phyloP scores from a whole-genome alignment of 441 rosid genomes.

The Daphne laureola region DNA sequence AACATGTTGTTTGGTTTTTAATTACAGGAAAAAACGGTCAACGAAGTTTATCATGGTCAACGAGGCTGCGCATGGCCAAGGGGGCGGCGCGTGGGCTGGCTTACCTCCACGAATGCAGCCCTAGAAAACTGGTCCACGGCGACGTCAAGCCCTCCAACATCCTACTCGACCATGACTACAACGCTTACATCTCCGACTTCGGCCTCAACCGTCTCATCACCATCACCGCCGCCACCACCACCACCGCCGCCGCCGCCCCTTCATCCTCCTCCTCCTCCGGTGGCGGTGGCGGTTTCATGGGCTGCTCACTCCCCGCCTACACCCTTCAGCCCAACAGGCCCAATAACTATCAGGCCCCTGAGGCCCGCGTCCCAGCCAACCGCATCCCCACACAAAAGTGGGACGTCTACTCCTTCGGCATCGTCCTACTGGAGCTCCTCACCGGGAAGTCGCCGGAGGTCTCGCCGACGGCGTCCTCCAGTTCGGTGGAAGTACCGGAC shows the following conservation, averaged over 20 bases:
- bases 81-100: slow-evolving; percentile 90
- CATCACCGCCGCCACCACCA: slow-evolving; percentile 43
- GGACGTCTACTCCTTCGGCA: slow-evolving; percentile 85
- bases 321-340: slow-evolving; percentile 53
- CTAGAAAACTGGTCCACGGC: slow-evolving; percentile 80
- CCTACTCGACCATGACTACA: slow-evolving; percentile 68
- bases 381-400: slow-evolving; percentile 70
- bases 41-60: slow-evolving; percentile 77
- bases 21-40: slow-evolving; percentile 76
- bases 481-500: slow-evolving; percentile 64
- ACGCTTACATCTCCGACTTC: slow-evolving; percentile 69
- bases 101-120: slow-evolving; percentile 95
- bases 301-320: slow-evolving; percentile 80
- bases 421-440: slow-evolving; percentile 68
- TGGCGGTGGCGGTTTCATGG: slow-evolving; percentile 52
- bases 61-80: slow-evolving; percentile 68
- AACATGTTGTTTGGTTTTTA: too few relatives aligned
- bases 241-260: too few relatives aligned
- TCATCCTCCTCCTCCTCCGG: slow-evolving; percentile 43
- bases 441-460: slow-evolving; percentile 83
- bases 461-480: slow-evolving; percentile 56
- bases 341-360: slow-evolving; percentile 72
- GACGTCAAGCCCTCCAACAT: slow-evolving; percentile 84
- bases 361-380: slow-evolving; percentile 53
- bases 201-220: slow-evolving; percentile 66